Base-by-base conservation (phyloP, 1,139 yeast species). In the Kurtzmaniella quercitrusa region DNA sequence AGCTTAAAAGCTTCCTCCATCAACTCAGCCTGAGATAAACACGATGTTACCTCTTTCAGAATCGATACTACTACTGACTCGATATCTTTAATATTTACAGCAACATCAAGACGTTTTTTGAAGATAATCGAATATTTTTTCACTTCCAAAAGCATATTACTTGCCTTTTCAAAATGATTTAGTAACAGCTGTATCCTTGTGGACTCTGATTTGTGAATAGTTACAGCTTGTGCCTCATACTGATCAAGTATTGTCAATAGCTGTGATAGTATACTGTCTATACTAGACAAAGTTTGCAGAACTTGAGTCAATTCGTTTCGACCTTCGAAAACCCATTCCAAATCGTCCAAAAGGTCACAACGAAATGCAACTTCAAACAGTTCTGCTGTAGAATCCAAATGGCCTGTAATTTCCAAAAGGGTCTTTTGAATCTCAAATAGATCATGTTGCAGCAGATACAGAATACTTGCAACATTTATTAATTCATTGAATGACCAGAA, bases 41-140 rank as follows among this genome's bases (percentile, higher is more conserved):
- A 78, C 14, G 60, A 61, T 37, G 69, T 73, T 16, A 82, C 66
- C 48, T 82, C 87, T 16, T 56, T 55, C 30, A 70, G 69, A 23
- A 84, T 68, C 1, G 82, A 72, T 12, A 65, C 65, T 47, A 84
- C 68, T 20, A 82, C 78, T 33, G 65, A 65, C 38, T 69, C 69
- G 33, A 85, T 66, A 51, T 85, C 94, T 41, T 71, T 64, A 60
- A 74, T 82, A 47, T 80, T 83, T 11, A 73, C 64, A 1, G 85
- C 71, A 7, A 82, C 62, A 45, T 78, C 84, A 9, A 82, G 63
- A 40, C 67, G 68, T 35, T 63, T 60, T 51, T 78, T 75, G 30
- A 71, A 56, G 1, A 62, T 49, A 6, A 67, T 54, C 6, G 72
- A 49, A 38, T 60, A 49, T 40, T 68, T 66, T 49, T 73, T 71